Conservation (phyloP, 192 early-diverging fungal genomes). For the Coemansia sp. region DNA sequence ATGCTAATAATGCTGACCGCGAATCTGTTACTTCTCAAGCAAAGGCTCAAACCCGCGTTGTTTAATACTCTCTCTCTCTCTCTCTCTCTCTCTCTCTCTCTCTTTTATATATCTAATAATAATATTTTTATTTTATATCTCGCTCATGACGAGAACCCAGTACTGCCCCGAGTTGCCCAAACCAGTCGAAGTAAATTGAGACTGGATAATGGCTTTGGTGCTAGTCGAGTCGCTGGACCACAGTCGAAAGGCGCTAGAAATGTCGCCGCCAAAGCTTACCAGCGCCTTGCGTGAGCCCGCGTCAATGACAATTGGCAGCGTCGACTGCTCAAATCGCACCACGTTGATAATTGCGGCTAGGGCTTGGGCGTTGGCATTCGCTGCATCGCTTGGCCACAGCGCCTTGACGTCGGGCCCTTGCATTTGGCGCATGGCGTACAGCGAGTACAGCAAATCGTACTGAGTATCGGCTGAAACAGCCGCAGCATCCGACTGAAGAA, state of each 20-base stretch:
- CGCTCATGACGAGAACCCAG: constrained; percentile 5
- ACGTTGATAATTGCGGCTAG: not conserved
- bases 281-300: not conserved
- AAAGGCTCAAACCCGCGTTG: not conserved
- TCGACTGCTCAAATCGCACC: not conserved
- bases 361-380: constrained; percentile 1
- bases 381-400: not conserved
- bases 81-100: too few relatives aligned
- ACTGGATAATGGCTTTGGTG: not conserved
- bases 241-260: not conserved
- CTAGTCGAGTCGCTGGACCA: constrained; percentile 1
- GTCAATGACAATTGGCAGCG: not conserved
- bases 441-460: constrained; percentile 9
- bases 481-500: not conserved
- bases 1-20: not conserved
- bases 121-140: not conserved
- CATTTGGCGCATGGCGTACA: not conserved
- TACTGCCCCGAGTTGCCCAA: constrained; percentile 8
- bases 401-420: constrained; percentile 2
- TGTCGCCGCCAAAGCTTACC: constrained; percentile 3
- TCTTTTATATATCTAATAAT: not conserved
- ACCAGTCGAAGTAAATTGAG: not conserved
- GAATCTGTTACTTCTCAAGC: not conserved
- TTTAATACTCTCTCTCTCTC: not conserved
- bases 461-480: constrained; percentile 4